Base-by-base conservation (phyloP, 495 filamentous ascomycete genomes). In the Xanthoparmelia taractica region DNA sequence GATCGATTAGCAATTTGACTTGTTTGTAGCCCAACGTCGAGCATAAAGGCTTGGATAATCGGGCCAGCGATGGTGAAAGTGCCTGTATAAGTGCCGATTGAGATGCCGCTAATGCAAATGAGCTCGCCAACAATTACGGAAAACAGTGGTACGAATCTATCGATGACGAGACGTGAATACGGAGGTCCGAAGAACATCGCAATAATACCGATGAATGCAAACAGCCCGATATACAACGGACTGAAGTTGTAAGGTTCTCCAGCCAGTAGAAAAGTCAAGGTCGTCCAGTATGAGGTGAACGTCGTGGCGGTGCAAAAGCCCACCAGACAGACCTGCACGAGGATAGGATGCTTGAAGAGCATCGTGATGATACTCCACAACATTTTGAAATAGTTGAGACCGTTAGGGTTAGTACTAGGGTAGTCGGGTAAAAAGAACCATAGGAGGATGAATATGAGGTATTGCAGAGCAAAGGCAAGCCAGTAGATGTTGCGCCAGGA, bases 361-460 rank as follows among this genome's bases (percentile, higher is more conserved):
- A 93, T 79, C 10, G 74, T 63, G 25, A 81, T 65, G n/a, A 93
- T 90, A 29, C 76, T 78, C 65, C 74, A 80, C 5, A 93, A 78
- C 71, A 91, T 83, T 2, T 78, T 74, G 68, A 84, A 79, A 73
- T 95, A 95, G 57, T 82, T 82, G 25, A 85, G 68, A 0, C 79
- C 82, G 60, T 70, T 56, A 1, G 83, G 85, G 71, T 91, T 92
- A 33, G 87, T 86, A 34, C 80, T 75, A 0, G 90, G 90, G 69
- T 93, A 95, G 69, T 91, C 88, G 0, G 89, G 89, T 83, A 95
- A 86, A 70, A 83, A 89, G 43, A 87, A 60, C 78, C 83, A 94
- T 12, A 93, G 79, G 4, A 86, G 71, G 6, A 70, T 65, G 64
- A 87, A 78, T 63, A 93, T 87, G n/a, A 84, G 65, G 67, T 80